These are phyloP conservation scores for Fusarium pseudocircinatum DNA, from an alignment of 2,329 filamentous ascomycete genomes.

Conservation along the genomic window DNA sequence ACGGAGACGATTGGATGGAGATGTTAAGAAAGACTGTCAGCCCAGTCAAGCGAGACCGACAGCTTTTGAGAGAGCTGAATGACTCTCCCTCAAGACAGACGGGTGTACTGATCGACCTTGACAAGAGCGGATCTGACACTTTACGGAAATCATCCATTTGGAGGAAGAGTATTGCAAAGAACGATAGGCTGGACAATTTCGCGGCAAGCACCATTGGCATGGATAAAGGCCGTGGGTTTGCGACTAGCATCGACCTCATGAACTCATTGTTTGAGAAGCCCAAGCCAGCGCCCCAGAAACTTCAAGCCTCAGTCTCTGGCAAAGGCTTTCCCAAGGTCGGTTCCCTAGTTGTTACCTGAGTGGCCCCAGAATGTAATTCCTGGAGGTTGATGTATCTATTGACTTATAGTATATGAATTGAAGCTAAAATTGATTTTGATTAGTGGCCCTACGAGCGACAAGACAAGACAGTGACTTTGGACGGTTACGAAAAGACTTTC, in stretches of 20 bases:
- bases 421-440: conserved; percentile 58
- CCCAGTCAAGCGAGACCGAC: conserved; percentile 90
- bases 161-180: conserved; percentile 46
- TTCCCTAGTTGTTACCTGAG: conserved; percentile 58
- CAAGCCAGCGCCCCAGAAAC: conserved; percentile 65
- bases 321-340: conserved; percentile 90
- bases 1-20: conserved; percentile 89
- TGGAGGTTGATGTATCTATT: conserved; percentile 49
- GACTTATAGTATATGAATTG: conserved; percentile 45
- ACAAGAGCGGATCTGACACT: conserved; percentile 58
- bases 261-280: conserved; percentile 88
- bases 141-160: conserved; percentile 54
- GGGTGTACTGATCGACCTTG: conserved; percentile 41
- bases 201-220: conserved; percentile 45
- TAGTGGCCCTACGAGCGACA: conserved; percentile 91
- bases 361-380: conserved; percentile 35
- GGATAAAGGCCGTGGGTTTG: conserved; percentile 73
- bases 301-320: conserved; percentile 60
- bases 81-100: conserved; percentile 57
- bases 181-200: conserved; percentile 43
- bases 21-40: conserved; percentile 95
- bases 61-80: conserved; percentile 70
- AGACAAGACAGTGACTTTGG: conserved; percentile 74
- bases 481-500: conserved; percentile 71
- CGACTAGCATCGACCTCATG: conserved; percentile 94